Evolutionary conservation across 352 stramenopile genomes (phyloP), one percentile per base, ranked within the genome.

Genomic region (Phytophthora uliginosa): DNA sequence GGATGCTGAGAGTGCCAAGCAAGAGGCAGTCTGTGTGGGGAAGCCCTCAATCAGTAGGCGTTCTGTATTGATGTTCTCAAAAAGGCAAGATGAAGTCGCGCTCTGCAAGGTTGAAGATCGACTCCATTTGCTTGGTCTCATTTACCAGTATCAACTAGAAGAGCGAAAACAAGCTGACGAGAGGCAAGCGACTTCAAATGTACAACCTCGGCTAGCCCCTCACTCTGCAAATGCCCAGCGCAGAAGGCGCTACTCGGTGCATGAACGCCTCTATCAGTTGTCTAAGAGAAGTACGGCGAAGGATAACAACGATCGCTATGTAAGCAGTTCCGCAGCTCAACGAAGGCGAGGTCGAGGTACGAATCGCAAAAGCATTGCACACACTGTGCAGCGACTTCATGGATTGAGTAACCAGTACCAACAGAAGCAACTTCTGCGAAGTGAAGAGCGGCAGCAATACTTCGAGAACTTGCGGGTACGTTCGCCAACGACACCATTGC

Each of bases 111-210:
- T 91, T 3, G 86, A 92, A 67, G 86, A 90, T 64, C 80, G 88
- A 38, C 63, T 95, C 13, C 84, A 92, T 48, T 63, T 92, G 34
- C 79, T 93, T 26, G 88, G 85, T 2, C 59, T 91, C 28, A 92
- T 92, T 50, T 93, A 93, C 38, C 73, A 90, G 40, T 86, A 90
- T 55, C 84, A 95, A 34, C 83, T 86, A 55, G 80, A 92, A 53
- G 85, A 90, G 47, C 78, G 83, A 4, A 53, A 74, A 13, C 59
- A 78, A 1, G 65, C 73, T 5, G 57, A 81, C 17, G 50, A 66
- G 20, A 59, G 66, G 28, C 47, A 58, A 51, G 40, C 47, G 4
- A 63, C 52, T 13, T 66, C 42, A 7, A 59, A 10, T 26, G 70
- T 73, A 3, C 78, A 79, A 18, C 83, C 80, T 24, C 50, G 42